These are phyloP conservation scores for Clitoria ternatea DNA, from an alignment of 306 rosid species.

Conservation along the genomic window DNA sequence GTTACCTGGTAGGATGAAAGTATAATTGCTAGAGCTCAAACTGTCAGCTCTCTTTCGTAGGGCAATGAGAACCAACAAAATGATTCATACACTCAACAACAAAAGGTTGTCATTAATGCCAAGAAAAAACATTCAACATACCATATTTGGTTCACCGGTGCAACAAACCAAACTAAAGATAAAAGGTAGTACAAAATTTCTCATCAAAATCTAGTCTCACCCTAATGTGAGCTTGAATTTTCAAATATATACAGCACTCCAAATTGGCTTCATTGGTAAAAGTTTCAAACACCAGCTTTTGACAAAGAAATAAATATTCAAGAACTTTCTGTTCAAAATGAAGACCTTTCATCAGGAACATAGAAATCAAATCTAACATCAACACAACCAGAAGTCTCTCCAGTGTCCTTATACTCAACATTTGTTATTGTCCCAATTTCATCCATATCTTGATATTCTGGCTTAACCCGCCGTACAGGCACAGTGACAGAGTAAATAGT, in stretches of 20 bases:
- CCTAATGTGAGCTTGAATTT: conserved; percentile 20
- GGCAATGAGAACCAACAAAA: not conserved
- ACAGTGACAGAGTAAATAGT: conserved; percentile 92
- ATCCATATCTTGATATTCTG: no score
- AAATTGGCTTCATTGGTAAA: conserved; percentile 17
- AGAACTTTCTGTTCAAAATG: conserved; percentile 18
- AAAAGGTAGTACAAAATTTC: conserved; percentile 17
- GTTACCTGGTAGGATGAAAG: no score
- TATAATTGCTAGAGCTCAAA: no score
- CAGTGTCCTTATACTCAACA: conserved; percentile 80
- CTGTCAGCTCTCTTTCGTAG: not conserved
- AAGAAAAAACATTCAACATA: not conserved
- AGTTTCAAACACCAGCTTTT: conserved; percentile 26
- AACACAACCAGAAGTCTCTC: conserved; percentile 70
- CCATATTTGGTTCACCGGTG: not conserved
- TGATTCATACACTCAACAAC: conserved; percentile 19
- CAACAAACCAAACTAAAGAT: conserved; percentile 27
- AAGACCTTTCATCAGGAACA: conserved; percentile 40
- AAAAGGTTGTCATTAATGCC: conserved; percentile 2
- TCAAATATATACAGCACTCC: conserved; percentile 34
- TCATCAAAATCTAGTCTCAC: conserved; percentile 25
- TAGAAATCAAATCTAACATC: conserved; percentile 50
- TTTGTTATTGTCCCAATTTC: conserved; percentile 78
- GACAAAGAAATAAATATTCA: conserved; percentile 15
- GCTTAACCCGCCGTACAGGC: no score